A percentile compares a stretch with the other conserved stretches of the same genome.
Conservation (phyloP, 768 basidiomycete species). For the Boletus patriciae region DNA sequence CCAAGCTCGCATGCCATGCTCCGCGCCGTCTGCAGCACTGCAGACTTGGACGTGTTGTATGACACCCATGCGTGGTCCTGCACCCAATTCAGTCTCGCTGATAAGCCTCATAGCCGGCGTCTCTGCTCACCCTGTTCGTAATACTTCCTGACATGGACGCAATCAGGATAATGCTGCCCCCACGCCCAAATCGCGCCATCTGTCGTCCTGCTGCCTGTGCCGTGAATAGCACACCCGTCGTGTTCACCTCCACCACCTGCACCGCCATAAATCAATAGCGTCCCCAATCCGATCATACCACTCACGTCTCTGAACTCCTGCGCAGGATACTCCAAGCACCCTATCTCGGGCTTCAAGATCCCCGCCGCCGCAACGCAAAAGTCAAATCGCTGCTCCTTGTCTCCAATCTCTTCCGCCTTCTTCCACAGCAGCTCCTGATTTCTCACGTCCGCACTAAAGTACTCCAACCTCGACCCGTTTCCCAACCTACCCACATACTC, state of each 20-base stretch:
- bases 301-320: conserved; percentile 62
- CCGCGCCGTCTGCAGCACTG: conserved; percentile 76
- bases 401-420: conserved; percentile 56
- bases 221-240: conserved; percentile 59
- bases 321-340: conserved; percentile 66
- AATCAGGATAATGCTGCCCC: conserved; percentile 58
- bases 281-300: neutral
- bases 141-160: conserved; percentile 67
- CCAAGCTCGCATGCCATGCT: conserved; percentile 84
- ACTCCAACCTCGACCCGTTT: conserved; percentile 51
- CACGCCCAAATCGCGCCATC: conserved; percentile 49
- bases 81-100: neutral
- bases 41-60: conserved; percentile 77
- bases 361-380: conserved; percentile 79
- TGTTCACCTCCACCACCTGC: conserved; percentile 67
- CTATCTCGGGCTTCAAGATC: conserved; percentile 56
- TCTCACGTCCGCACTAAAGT: conserved; percentile 63
- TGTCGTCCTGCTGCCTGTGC: conserved; percentile 60
- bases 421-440: conserved; percentile 62
- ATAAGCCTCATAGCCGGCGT: neutral
- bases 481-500: conserved; percentile 52
- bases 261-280: neutral
- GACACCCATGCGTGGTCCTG: conserved; percentile 76
- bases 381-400: conserved; percentile 70
- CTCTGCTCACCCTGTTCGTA: conserved; percentile 58